A percentile compares a stretch with the other conserved stretches of the same genome.
Evolutionary conservation across 768 basidiomycete genomes (phyloP).

Genomic region (Lactifluus rugatus): DNA sequence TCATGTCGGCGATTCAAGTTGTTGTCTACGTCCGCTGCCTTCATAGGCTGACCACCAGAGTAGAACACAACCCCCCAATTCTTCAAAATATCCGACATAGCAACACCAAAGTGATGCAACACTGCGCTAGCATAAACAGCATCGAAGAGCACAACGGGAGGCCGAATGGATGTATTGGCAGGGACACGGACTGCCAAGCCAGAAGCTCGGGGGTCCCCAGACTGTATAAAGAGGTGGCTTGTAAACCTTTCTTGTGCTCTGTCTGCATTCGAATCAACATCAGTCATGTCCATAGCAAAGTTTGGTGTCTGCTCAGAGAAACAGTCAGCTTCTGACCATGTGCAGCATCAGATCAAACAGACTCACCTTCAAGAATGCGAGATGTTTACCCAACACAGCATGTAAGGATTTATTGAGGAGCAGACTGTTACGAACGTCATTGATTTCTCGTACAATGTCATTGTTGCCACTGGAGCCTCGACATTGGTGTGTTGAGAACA

Average conservation of each 20-base stretch:
- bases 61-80: no score
- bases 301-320: neutral
- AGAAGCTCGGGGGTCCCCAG: no score
- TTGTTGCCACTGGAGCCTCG: neutral
- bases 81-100: no score
- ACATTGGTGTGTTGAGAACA: neutral
- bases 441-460: neutral
- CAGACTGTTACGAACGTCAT: neutral
- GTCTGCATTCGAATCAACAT: neutral
- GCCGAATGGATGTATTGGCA: neutral
- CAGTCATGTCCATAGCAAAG: neutral
- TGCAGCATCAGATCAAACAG: neutral
- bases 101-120: neutral
- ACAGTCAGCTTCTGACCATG: neutral
- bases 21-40: no score
- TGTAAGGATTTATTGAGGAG: neutral
- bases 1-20: no score
- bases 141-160: neutral
- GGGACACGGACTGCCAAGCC: neutral
- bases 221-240: neutral
- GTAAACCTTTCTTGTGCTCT: neutral
- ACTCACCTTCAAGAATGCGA: neutral
- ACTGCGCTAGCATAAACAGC: neutral
- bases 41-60: no score
- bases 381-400: neutral